phyloP scores from a whole-genome alignment of 768 basidiomycete genomes.

The Cyclocybe aegerita region DNA sequence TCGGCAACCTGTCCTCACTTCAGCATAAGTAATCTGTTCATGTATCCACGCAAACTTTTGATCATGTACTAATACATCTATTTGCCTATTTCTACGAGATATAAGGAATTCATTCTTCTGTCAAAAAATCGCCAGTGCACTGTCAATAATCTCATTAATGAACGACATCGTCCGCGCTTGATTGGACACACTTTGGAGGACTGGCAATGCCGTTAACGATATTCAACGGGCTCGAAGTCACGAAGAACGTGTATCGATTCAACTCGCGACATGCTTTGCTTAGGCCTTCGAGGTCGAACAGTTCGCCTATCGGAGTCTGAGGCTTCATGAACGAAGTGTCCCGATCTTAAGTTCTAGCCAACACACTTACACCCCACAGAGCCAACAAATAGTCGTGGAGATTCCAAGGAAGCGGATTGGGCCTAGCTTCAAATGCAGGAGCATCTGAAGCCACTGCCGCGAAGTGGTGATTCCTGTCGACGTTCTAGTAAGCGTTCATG shows the following conservation, averaged over 20 bases:
- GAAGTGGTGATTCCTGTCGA: conserved; percentile 23
- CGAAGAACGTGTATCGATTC: conserved; percentile 22
- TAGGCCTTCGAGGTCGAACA: conserved; percentile 24
- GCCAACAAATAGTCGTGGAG: conserved; percentile 24
- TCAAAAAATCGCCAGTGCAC: conserved; percentile 15
- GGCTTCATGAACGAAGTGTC: neutral
- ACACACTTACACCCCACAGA: conserved; percentile 22
- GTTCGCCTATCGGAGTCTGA: conserved; percentile 25
- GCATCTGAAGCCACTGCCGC: conserved; percentile 23
- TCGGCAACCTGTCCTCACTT: too few relatives aligned
- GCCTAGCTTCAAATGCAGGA: conserved; percentile 23
- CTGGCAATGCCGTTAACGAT: conserved; percentile 25
- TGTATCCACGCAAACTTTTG: too few relatives aligned
- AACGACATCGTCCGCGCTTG: neutral
- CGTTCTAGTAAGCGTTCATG: neutral
- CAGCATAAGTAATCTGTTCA: too few relatives aligned
- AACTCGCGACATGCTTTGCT: conserved; percentile 19
- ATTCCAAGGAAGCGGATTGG: conserved; percentile 19
- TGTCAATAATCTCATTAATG: neutral
- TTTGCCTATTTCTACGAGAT: too few relatives aligned
- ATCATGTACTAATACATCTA: too few relatives aligned
- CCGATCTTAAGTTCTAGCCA: neutral
- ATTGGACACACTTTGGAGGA: conserved; percentile 21
- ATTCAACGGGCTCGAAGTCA: conserved; percentile 24
- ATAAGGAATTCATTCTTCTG: too few relatives aligned